Base-by-base conservation (phyloP, 257 asterid species). In the Gentiana straminea region DNA sequence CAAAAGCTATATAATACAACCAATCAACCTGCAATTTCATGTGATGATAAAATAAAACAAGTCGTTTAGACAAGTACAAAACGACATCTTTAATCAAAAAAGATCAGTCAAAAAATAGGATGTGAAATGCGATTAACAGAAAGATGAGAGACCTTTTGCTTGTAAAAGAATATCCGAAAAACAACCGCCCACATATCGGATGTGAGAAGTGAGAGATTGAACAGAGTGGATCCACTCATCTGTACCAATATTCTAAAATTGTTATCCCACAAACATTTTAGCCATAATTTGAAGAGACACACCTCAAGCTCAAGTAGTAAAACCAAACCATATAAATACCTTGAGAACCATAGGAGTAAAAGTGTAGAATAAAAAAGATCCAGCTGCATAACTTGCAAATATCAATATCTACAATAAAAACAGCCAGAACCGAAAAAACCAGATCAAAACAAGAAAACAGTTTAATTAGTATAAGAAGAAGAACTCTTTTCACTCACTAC, bases 131-230 rank as follows among this genome's bases (percentile, higher is more conserved):
- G 33, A 36, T 11, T 1, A 49, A 24, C 0, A 33, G 51, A 62
- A 36, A 7, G 2, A 11, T 49, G 24, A 24, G 24, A 24, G 50
- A 81, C 95, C 81, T 77, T 59, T 55, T 84, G 90, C 63, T 80
- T 77, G 81, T 88, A 88, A 80, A 84, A 62, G 68, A 88, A 81
- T 47, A 78, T 71, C 59, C 84, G 74, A 34, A 84, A 51, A 39
- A 68, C 74, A 67, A 82, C 94, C 33, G 93, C 95, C 93, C 94
- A 88, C 83, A 88, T 76, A 67, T 81, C 88, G 6, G 95, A 81
- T 59, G 96, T 88, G 8, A 88, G 79, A 53, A 88, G 71, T 12
- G 96, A 88, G 34, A 88, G 90, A 72, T 78, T 84, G 72, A 83
- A 79, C 63, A 88, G 58, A 11, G 96, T 81, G 35, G 96, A 70